These are phyloP conservation scores for Fusarium sp. DNA, from an alignment of 2,329 filamentous ascomycete species.

Conservation along the genomic window DNA sequence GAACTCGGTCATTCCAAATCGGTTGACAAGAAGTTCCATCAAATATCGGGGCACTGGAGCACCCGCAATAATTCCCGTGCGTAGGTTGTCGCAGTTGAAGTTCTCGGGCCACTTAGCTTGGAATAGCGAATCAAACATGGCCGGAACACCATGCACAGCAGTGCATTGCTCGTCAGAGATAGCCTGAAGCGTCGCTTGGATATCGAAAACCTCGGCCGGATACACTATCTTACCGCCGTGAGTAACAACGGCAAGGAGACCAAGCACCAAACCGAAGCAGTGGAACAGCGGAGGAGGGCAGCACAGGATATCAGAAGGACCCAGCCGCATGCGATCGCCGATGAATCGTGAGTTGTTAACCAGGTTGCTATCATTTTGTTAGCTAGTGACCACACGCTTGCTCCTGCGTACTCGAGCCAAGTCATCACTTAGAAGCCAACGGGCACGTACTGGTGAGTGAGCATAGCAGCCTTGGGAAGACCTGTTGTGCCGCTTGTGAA, in stretches of 20 bases:
- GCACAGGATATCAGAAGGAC: slow-evolving; percentile 76
- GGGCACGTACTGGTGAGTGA: slow-evolving; percentile 73
- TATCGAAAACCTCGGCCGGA: slow-evolving; percentile 80
- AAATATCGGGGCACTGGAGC: slow-evolving; percentile 81
- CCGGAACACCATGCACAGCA: slow-evolving; percentile 83
- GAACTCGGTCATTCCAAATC: slow-evolving; percentile 82
- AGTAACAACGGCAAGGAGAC: slow-evolving; percentile 78
- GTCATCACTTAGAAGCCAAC: neutral
- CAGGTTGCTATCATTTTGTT: slow-evolving; percentile 60
- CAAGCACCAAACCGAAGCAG: slow-evolving; percentile 85
- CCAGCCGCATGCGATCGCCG: slow-evolving; percentile 80
- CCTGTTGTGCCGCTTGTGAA: slow-evolving; percentile 84
- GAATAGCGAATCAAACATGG: slow-evolving; percentile 82
- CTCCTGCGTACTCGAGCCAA: neutral
- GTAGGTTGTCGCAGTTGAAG: slow-evolving; percentile 66
- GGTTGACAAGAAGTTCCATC: slow-evolving; percentile 78
- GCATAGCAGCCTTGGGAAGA: slow-evolving; percentile 79
- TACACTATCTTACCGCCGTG: slow-evolving; percentile 84
- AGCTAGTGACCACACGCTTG: slow-evolving; percentile 9
- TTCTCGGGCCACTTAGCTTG: slow-evolving; percentile 59
- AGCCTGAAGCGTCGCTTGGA: slow-evolving; percentile 73
- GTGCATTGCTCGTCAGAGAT: slow-evolving; percentile 78
- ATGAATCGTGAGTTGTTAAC: slow-evolving; percentile 78
- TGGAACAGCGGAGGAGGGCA: slow-evolving; percentile 89
- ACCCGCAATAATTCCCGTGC: slow-evolving; percentile 84